Conservation (phyloP, 2,329 filamentous ascomycete species). For the Arthroderma uncinatum region DNA sequence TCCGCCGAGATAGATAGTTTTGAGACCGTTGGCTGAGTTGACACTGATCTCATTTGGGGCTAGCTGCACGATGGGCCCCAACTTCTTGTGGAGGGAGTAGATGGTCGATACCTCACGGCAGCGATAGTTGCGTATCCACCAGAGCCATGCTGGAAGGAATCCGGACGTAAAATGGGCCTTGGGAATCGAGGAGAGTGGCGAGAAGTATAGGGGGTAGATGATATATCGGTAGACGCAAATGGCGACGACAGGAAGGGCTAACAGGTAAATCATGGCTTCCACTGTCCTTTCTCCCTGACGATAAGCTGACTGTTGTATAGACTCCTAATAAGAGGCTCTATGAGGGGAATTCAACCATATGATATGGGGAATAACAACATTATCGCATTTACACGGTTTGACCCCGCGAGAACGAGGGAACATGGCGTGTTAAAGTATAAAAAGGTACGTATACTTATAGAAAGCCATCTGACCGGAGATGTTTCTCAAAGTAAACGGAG, state of each 20-base stretch:
- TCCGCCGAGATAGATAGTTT: conserved; percentile 54
- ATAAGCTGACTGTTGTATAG: not conserved
- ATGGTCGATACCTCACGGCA: conserved; percentile 48
- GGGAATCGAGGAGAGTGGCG: conserved; percentile 54
- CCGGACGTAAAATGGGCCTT: conserved; percentile 56
- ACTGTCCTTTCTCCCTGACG: not conserved
- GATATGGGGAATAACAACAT: no score
- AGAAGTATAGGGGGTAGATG: conserved; percentile 41
- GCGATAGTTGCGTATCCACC: conserved; percentile 46
- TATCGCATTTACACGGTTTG: no score
- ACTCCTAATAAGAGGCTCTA: not conserved
- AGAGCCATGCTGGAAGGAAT: conserved; percentile 56
- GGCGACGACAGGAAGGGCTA: not conserved
- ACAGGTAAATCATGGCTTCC: not conserved
- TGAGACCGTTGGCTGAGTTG: conserved; percentile 46
- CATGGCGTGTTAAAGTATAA: not conserved
- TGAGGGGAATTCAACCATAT: no score
- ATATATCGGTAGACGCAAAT: conserved; percentile 28
- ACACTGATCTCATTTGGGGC: conserved; percentile 55
- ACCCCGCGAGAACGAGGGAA: not conserved
- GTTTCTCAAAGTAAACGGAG: not conserved
- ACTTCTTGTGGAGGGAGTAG: conserved; percentile 42
- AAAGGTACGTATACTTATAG: not conserved
- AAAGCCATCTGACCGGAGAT: not conserved
- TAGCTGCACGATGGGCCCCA: conserved; percentile 50